A percentile compares a stretch with the other conserved stretches of the same genome.
phyloP scores from a whole-genome alignment of 2,329 filamentous ascomycete genomes.

The Knoxdaviesia capensis region DNA sequence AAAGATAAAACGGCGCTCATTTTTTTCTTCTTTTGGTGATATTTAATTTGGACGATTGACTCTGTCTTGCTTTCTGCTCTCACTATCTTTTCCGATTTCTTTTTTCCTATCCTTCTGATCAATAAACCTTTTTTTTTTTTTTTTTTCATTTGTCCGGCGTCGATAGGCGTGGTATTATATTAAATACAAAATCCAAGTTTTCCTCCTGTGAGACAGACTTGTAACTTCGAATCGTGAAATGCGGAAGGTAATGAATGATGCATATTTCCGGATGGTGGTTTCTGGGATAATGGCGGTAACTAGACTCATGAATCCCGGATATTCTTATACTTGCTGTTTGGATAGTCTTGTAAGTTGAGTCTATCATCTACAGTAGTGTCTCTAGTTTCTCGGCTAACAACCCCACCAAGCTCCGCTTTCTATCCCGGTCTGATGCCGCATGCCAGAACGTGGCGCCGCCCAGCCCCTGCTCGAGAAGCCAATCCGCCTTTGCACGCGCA shows the following conservation, averaged over 20 bases:
- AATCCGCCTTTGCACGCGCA: slow-evolving; percentile 39
- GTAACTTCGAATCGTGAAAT: not conserved
- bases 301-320: slow-evolving; percentile 15
- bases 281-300: too few relatives aligned
- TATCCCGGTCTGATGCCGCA: slow-evolving; percentile 41
- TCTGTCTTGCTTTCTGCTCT: not conserved
- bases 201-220: not conserved
- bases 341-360: slow-evolving; percentile 33
- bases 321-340: slow-evolving; percentile 37
- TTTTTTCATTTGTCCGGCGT: not conserved
- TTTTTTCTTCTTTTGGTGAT: too few relatives aligned
- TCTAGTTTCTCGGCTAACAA: slow-evolving; percentile 26
- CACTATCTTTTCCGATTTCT: not conserved
- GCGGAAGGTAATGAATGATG: too few relatives aligned
- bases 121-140: not conserved
- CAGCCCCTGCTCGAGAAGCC: slow-evolving; percentile 36
- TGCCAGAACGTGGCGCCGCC: slow-evolving; percentile 80
- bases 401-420: slow-evolving; percentile 34
- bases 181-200: not conserved
- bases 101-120: not conserved
- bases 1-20: too few relatives aligned
- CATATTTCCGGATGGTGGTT: too few relatives aligned
- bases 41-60: too few relatives aligned
- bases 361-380: slow-evolving; percentile 24
- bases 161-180: not conserved